phyloP scores from a whole-genome alignment of 129 eudicot species.

The Tagetes erecta region DNA sequence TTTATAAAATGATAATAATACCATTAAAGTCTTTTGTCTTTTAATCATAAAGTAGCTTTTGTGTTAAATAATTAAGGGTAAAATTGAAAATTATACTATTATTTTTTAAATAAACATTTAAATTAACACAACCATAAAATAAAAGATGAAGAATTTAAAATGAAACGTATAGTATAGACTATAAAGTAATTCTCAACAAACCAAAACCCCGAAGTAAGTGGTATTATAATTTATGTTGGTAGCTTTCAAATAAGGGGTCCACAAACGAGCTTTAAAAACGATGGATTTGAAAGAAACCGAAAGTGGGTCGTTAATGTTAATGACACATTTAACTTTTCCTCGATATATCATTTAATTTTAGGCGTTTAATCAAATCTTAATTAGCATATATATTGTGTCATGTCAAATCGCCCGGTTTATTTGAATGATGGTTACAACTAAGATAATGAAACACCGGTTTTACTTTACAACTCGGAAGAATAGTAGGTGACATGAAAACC shows the following conservation, averaged over 20 bases:
- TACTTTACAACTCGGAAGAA: background rate
- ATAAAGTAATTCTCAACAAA: background rate
- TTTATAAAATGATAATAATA: no score
- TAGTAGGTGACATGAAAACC: background rate
- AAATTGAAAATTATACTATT: no score
- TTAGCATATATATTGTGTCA: background rate
- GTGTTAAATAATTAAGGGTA: no score
- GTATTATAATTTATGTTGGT: background rate
- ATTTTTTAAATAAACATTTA: no score
- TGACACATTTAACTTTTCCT: background rate
- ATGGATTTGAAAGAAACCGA: background rate
- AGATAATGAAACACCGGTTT: background rate
- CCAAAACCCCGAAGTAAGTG: background rate
- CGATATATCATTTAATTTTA: background rate
- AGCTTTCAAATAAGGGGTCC: constrained; percentile 2
- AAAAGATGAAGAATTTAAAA: no score
- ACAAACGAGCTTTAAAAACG: background rate
- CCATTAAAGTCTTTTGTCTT: no score
- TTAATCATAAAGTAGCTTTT: no score
- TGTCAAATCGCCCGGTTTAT: background rate
- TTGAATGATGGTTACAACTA: constrained; percentile 3
- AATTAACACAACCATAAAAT: no score
- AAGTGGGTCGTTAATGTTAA: background rate
- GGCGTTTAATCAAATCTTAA: background rate
- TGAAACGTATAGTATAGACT: no score